A percentile compares a stretch with the other conserved stretches of the same genome.
phyloP scores from a whole-genome alignment of 345 rosid genomes.

The Moricandia arvensis region DNA sequence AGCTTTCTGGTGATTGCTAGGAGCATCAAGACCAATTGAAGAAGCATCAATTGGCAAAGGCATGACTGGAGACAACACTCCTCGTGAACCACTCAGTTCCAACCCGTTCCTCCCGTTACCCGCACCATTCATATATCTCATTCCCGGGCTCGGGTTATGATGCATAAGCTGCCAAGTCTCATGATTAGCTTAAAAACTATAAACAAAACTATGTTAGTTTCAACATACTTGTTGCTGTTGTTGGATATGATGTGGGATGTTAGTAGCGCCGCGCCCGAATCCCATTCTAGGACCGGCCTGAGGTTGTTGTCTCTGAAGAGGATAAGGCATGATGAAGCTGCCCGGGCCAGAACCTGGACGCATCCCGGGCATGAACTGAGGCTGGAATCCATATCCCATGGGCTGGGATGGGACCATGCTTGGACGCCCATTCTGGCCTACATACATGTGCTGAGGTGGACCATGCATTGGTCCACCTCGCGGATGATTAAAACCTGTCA shows the following conservation, averaged over 20 bases:
- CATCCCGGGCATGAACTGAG: slow-evolving; percentile 52
- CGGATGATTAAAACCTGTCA: slow-evolving; percentile 13
- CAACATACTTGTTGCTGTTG: slow-evolving; percentile 20
- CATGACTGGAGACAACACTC: slow-evolving; percentile 41
- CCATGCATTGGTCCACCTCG: slow-evolving; percentile 30
- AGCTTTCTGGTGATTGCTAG: slow-evolving; percentile 14
- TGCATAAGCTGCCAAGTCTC: slow-evolving; percentile 36
- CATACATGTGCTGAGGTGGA: slow-evolving; percentile 28
- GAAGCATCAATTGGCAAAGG: slow-evolving; percentile 47
- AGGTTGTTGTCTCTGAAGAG: slow-evolving; percentile 51
- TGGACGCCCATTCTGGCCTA: slow-evolving; percentile 34
- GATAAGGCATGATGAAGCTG: slow-evolving; percentile 50
- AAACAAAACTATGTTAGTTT: neutral
- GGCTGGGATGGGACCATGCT: slow-evolving; percentile 56
- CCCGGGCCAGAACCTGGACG: slow-evolving; percentile 33
- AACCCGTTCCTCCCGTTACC: slow-evolving; percentile 43
- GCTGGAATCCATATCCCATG: slow-evolving; percentile 52
- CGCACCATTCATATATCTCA: slow-evolving; percentile 45
- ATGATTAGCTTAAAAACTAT: neutral
- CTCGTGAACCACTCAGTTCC: slow-evolving; percentile 40
- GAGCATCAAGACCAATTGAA: slow-evolving; percentile 9
- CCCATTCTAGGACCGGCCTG: slow-evolving; percentile 56
- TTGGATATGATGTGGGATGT: slow-evolving; percentile 35
- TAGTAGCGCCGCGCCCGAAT: slow-evolving; percentile 46
- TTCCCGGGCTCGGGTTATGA: slow-evolving; percentile 41